A percentile compares a stretch with the other conserved stretches of the same genome.
These are phyloP conservation scores for Coprinopsis marcescibilis DNA, from an alignment of 768 basidiomycete species.

Conservation along the genomic window DNA sequence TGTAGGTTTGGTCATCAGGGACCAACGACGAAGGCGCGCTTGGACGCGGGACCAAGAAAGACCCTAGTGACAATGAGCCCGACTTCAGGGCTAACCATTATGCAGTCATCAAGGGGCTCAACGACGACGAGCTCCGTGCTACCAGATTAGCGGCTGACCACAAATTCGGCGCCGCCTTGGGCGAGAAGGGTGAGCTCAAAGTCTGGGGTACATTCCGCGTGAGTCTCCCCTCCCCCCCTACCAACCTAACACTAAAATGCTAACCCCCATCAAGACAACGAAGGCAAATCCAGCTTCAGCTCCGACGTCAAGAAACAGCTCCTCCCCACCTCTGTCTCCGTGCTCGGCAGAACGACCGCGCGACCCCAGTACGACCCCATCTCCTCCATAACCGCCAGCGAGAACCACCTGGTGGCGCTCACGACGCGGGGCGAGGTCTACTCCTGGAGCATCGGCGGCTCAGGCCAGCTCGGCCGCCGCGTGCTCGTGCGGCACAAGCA, in stretches of 20 bases:
- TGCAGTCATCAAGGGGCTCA: neutral
- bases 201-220: slow-evolving; percentile 9
- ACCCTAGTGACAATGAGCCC: neutral
- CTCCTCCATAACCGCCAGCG: neutral
- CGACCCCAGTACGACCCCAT: slow-evolving; percentile 1
- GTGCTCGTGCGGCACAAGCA: neutral
- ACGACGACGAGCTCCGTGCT: slow-evolving; percentile 3
- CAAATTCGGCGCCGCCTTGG: slow-evolving; percentile 3
- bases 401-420: slow-evolving; percentile 5
- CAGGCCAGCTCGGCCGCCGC: neutral
- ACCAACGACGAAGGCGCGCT: slow-evolving; percentile 7
- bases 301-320: neutral
- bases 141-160: neutral
- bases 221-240: neutral
- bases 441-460: slow-evolving; percentile 6
- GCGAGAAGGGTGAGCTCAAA: slow-evolving; percentile 2
- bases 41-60: neutral
- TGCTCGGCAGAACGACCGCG: neutral
- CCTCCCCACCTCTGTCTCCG: neutral
- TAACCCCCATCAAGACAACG: neutral
- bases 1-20: slow-evolving; percentile 7
- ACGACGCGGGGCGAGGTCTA: slow-evolving; percentile 5
- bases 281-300: slow-evolving; percentile 1
- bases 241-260: neutral
- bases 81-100: neutral